Evolutionary conservation across 2,329 filamentous ascomycete genomes (phyloP).

Genomic region (Alternaria ethzedia): DNA sequence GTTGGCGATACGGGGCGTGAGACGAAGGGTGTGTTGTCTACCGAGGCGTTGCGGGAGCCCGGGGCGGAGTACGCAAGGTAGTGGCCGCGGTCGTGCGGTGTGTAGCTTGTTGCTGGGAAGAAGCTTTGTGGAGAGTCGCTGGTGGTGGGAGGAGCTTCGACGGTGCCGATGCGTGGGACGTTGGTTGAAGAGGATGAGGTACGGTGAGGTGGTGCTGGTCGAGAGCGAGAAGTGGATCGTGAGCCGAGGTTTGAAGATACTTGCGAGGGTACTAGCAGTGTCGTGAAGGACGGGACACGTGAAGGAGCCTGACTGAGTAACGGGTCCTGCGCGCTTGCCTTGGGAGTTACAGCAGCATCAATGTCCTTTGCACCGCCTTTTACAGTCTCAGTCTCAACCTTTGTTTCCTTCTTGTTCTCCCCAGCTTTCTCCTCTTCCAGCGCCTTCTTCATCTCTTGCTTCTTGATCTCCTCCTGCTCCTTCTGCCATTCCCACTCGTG

Average conservation of each 20-base stretch:
- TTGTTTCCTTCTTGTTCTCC: neutral
- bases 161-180: neutral
- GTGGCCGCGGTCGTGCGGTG: slow-evolving; percentile 25
- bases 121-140: neutral
- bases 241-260: neutral
- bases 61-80: slow-evolving; percentile 37
- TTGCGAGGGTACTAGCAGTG: neutral
- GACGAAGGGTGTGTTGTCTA: slow-evolving; percentile 12
- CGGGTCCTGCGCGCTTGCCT: neutral
- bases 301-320: neutral
- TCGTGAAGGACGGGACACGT: neutral
- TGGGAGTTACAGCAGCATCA: neutral
- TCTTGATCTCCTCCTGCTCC: slow-evolving; percentile 6
- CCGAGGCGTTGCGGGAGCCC: slow-evolving; percentile 22
- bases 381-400: neutral
- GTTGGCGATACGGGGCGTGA: slow-evolving; percentile 6
- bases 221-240: neutral
- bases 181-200: neutral
- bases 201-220: neutral
- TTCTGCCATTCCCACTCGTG: slow-evolving; percentile 8
- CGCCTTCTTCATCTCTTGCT: neutral
- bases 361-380: neutral
- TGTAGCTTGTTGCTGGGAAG: slow-evolving; percentile 14
- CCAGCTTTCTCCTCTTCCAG: neutral
- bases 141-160: neutral